phyloP scores from a whole-genome alignment of 106 monocot genomes.

The Xerophyta viscosa region DNA sequence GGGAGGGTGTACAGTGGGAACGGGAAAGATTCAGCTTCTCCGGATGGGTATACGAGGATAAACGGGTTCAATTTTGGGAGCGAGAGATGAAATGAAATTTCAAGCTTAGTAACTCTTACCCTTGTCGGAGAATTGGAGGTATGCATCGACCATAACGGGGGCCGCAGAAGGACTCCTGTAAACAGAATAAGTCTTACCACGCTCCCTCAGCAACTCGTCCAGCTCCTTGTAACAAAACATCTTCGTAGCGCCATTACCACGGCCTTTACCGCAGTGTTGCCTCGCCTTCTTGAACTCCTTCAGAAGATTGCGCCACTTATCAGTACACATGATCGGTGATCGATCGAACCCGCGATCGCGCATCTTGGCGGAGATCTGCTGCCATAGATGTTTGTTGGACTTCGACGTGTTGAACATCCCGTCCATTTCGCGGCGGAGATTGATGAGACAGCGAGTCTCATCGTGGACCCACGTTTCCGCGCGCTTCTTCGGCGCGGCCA shows the following conservation, averaged over 20 bases:
- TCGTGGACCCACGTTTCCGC: slow-evolving; percentile 96
- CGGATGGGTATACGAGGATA: not conserved
- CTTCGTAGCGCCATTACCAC: slow-evolving; percentile 55
- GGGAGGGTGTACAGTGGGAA: no score
- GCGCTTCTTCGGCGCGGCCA: slow-evolving; percentile 48
- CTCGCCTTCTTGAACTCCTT: slow-evolving; percentile 98
- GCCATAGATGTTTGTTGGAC: slow-evolving; percentile 94
- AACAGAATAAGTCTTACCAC: slow-evolving; percentile 39
- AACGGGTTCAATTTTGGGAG: not conserved
- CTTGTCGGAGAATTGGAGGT: slow-evolving; percentile 81
- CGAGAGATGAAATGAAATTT: not conserved
- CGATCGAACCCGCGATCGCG: slow-evolving; percentile 75
- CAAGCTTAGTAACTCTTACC: slow-evolving; percentile 20
- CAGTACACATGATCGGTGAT: slow-evolving; percentile 91
- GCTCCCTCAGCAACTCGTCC: slow-evolving; percentile 86
- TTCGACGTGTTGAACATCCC: slow-evolving; percentile 87
- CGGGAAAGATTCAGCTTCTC: not conserved
- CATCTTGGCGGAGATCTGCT: slow-evolving; percentile 85
- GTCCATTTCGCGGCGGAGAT: slow-evolving; percentile 74
- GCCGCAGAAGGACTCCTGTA: slow-evolving; percentile 14
- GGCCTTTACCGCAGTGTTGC: slow-evolving; percentile 49
- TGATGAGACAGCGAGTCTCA: slow-evolving; percentile 70
- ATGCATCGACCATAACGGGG: slow-evolving; percentile 59
- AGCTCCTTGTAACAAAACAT: slow-evolving; percentile 93
- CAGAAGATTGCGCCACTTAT: slow-evolving; percentile 92